These are phyloP conservation scores for Arctium minus DNA, from an alignment of 129 eudicot genomes.

Conservation along the genomic window DNA sequence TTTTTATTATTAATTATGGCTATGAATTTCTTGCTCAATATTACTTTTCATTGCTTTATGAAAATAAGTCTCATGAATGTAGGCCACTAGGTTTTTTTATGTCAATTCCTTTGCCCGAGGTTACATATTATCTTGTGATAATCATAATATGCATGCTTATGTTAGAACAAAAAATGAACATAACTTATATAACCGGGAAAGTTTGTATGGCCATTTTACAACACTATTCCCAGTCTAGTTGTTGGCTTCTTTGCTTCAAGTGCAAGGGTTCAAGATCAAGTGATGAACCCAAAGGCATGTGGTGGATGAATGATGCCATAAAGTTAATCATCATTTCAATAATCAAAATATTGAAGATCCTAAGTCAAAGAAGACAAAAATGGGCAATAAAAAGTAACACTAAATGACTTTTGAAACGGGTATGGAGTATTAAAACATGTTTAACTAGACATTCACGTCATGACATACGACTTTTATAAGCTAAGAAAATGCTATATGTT, in stretches of 20 bases:
- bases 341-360: not conserved
- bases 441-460: not conserved
- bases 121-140: too few species aligned
- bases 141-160: too few species aligned
- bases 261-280: constrained; percentile 93
- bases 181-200: constrained; percentile 43
- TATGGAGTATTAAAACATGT: not conserved
- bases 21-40: too few species aligned
- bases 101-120: too few species aligned
- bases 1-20: too few species aligned
- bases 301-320: constrained; percentile 78
- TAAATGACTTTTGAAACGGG: not conserved
- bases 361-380: not conserved
- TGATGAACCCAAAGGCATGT: constrained; percentile 93
- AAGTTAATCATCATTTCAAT: not conserved
- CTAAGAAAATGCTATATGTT: not conserved
- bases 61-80: too few species aligned
- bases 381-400: not conserved
- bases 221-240: constrained; percentile 48
- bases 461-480: not conserved
- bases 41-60: too few species aligned
- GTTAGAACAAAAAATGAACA: not conserved
- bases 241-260: constrained; percentile 57
- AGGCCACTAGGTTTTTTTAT: too few species aligned
- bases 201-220: constrained; percentile 32